Evolutionary conservation across 805 yeast genomes (phyloP).

Genomic region (Nakazawaea anatomiae): DNA sequence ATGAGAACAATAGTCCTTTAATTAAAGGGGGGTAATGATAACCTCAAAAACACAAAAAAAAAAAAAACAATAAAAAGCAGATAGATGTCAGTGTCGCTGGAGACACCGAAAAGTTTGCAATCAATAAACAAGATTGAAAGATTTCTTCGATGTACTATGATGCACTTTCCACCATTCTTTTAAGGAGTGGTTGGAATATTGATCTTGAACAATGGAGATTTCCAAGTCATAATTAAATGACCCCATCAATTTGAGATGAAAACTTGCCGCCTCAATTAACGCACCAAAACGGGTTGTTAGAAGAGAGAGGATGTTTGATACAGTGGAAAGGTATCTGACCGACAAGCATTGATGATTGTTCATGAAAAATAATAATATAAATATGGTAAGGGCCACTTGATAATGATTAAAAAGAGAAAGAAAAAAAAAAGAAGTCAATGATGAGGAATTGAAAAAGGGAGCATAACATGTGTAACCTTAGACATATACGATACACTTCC

Average conservation of each 20-base stretch:
- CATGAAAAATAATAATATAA: not conserved
- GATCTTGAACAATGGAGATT: not conserved
- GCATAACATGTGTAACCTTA: not conserved
- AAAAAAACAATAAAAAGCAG: not conserved
- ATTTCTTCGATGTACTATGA: conserved; percentile 12
- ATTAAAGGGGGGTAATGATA: too few relatives aligned
- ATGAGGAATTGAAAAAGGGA: not conserved
- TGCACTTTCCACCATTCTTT: conserved; percentile 5
- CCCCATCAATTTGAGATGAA: not conserved
- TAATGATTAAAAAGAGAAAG: not conserved
- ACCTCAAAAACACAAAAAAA: not conserved
- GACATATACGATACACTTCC: not conserved
- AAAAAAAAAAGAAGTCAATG: not conserved
- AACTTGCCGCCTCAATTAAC: conserved; percentile 8
- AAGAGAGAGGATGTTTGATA: conserved; percentile 10
- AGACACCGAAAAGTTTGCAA: conserved; percentile 10
- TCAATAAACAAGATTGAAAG: not conserved
- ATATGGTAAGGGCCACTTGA: not conserved
- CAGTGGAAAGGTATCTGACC: not conserved
- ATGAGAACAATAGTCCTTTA: too few relatives aligned
- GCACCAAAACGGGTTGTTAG: conserved; percentile 10
- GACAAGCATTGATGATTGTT: conserved; percentile 5
- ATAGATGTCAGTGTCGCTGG: conserved; percentile 11
- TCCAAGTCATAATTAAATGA: not conserved
- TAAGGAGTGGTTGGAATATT: not conserved